phyloP scores from a whole-genome alignment of 163 green algal species.

The Chlamydomonas reinhardtii region DNA sequence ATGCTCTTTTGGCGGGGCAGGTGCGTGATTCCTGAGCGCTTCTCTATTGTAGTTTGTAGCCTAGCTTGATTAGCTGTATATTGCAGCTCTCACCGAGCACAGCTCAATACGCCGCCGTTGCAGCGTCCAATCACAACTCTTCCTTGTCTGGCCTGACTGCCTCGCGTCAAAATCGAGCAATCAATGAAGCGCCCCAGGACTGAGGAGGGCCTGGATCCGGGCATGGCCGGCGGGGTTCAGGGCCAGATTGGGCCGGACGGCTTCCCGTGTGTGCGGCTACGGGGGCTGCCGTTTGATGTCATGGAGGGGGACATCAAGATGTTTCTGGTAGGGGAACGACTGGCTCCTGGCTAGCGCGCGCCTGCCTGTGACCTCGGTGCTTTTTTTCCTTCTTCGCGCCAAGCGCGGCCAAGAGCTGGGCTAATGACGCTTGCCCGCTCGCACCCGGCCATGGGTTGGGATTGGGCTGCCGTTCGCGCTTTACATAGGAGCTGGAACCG shows the following conservation, averaged over 20 bases:
- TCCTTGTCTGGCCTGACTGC: no score
- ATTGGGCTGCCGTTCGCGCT: conserved; percentile 22
- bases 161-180: background rate
- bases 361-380: no score
- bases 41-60: no score
- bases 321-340: conserved; percentile 81
- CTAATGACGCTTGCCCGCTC: conserved; percentile 26
- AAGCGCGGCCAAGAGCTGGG: no score
- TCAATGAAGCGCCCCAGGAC: conserved; percentile 40
- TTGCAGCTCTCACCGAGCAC: no score
- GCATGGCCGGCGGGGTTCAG: conserved; percentile 35
- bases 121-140: no score
- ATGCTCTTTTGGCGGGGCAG: no score
- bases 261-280: conserved; percentile 82
- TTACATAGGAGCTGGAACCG: conserved; percentile 74
- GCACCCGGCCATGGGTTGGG: conserved; percentile 47
- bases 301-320: conserved; percentile 82
- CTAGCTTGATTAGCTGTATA: no score
- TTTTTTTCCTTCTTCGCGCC: no score
- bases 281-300: conserved; percentile 86
- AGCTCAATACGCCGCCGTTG: no score
- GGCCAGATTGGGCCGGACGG: conserved; percentile 40
- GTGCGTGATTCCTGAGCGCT: no score
- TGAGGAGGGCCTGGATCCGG: conserved; percentile 30
- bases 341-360: conserved; percentile 17